Base-by-base conservation (phyloP, 2,329 filamentous ascomycete species). In the Fusarium paranaense region DNA sequence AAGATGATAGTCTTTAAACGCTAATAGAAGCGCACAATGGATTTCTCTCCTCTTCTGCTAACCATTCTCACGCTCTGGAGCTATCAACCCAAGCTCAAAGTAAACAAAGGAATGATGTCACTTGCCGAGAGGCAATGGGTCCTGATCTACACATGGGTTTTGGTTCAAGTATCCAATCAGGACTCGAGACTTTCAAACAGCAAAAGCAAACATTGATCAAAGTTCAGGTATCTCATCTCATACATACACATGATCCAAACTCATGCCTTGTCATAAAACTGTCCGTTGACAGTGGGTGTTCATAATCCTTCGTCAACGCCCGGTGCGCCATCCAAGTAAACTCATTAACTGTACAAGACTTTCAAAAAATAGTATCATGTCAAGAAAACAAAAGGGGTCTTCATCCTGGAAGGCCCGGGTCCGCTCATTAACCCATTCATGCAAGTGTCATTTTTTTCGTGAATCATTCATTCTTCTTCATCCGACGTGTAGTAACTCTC, bases 21-120 rank as follows among this genome's bases (percentile, higher is more conserved):
- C n/a, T 65, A 30, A 52, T 71, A 74, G 64, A 65, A 61, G 64
- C 54, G 63, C 47, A 56, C 42, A 57, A 18, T 37, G 33, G 54
- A 67, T 42, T 50, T 35, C 42, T 42, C 27, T 62, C 35, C 37
- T 58, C n/a, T 54, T 27, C 30, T 33, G 27, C 32, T 9, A 20
- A 32, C 16, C 52, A 33, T 35, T 45, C 40, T 30, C 27, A 11
- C n/a, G 8, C 27, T 30, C 13, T 32, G 4, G 16, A 25, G 40
- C 40, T 30, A 9, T 4, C 6, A 38, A 14, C 16, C n/a, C 25
- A 7, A n/a, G 18, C 32, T n/a, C 11, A 57, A 54, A 54, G 30
- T 16, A 32, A 40, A 45, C 37, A 67, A 59, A 3, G 27, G 57
- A 22, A 65, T 74, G 64, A 69, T 74, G 64, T 74, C 71, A 74